A percentile compares a stretch with the other conserved stretches of the same genome.
These are phyloP conservation scores for Collybiopsis luxurians DNA, from an alignment of 768 basidiomycete species.

Conservation along the genomic window DNA sequence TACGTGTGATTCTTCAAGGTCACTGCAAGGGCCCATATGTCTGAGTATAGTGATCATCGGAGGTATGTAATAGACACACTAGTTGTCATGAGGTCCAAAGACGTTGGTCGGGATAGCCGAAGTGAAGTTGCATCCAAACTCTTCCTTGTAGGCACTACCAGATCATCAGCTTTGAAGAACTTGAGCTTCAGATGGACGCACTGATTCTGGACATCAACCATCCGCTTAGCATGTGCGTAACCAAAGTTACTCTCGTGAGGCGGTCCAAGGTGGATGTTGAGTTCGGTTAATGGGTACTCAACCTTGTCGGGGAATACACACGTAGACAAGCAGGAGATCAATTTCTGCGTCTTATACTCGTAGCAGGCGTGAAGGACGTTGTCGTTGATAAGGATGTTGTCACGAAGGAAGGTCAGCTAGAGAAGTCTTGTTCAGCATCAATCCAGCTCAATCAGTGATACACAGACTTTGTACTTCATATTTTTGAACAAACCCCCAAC, in stretches of 20 bases:
- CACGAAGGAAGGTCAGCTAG: constrained; percentile 90
- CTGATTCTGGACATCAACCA: constrained; percentile 97
- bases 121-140: constrained; percentile 93
- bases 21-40: constrained; percentile 39
- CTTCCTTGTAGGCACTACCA: constrained; percentile 88
- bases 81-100: constrained; percentile 96
- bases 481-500: constrained; percentile 96
- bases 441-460: neutral
- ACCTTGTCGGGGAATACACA: constrained; percentile 98
- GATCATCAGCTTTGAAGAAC: neutral
- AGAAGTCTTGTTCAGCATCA: neutral
- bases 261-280: constrained; percentile 87
- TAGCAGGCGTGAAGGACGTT: constrained; percentile 82
- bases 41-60: constrained; percentile 4
- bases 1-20: constrained; percentile 89
- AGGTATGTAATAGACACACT: constrained; percentile 41
- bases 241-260: constrained; percentile 96
- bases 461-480: constrained; percentile 84
- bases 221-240: constrained; percentile 92
- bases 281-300: constrained; percentile 88
- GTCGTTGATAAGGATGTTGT: constrained; percentile 95
- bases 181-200: constrained; percentile 30
- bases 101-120: constrained; percentile 97
- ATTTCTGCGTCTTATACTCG: constrained; percentile 62
- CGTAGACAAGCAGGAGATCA: constrained; percentile 94